Evolutionary conservation across 2,329 filamentous ascomycete genomes (phyloP), one percentile per base, ranked within the genome.

Genomic region (Aspergillus sp.): DNA sequence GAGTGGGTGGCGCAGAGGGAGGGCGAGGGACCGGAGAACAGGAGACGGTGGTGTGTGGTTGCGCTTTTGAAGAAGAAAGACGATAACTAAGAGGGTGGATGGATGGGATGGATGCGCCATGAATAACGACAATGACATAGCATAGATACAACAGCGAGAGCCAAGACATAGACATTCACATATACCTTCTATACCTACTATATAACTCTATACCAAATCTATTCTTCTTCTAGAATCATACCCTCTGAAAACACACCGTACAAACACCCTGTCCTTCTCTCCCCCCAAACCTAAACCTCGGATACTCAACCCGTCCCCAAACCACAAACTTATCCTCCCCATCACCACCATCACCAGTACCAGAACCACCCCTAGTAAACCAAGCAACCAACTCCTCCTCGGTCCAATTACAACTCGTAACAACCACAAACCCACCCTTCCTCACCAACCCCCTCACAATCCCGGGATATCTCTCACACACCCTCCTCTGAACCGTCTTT

Each of bases 391-490:
- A 78, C 80, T 99, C 95, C 43, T 87, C 85, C 79, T 95, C 92
- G 1, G 94, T 98, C 95, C 95, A 99, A 78, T 99, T 99, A 76
- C 95, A 99, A 76, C 92, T 97, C 57, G 95, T 98, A 57, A 99
- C 86, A 61, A 97, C 77, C 68, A 98, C 85, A 23, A 91, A 81
- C 0, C 91, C 91, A 1, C 88, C 89, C 1, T 78, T 79, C 68
- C 86, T 87, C 55, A 98, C 84, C 64, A 98, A 81, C 28, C 77
- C 78, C 63, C 88, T 80, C 32, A 94, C 88, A 55, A 87, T 85
- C 50, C 84, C 82, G 51, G 86, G 84, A 78, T 99, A 99, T 3
- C 84, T 83, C 74, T 96, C 91, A 72, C 87, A 90, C 12, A 90
- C 81, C 57, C 89, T 84, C 39, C 85, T 79, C 55, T 65, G 61